These are phyloP conservation scores for Cryptococcus hybrid DNA, from an alignment of 1,284 basidiomycete species.

Conservation along the genomic window DNA sequence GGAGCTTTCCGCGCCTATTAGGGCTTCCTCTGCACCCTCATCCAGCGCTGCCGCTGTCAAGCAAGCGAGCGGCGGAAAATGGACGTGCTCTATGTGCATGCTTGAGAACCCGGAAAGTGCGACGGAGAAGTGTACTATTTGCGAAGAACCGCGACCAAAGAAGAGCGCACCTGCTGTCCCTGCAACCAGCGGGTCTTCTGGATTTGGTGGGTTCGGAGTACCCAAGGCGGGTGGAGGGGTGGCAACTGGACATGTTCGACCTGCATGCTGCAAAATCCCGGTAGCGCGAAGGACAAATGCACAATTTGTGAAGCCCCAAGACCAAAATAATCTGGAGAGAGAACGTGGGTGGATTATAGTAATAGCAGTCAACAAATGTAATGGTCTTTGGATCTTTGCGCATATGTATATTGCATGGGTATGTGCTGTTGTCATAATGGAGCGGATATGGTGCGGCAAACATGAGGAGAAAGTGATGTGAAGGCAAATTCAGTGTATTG, in stretches of 20 bases:
- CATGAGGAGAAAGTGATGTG: too few relatives aligned
- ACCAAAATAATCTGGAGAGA: constrained; percentile 10
- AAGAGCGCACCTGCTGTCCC: constrained; percentile 53
- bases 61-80: constrained; percentile 23
- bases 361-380: too few relatives aligned
- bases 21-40: neutral
- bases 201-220: constrained; percentile 1
- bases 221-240: neutral
- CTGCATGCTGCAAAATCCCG: constrained; percentile 56
- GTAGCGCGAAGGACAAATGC: constrained; percentile 55
- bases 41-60: neutral
- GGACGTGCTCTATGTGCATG: constrained; percentile 56
- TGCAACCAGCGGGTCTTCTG: constrained; percentile 11
- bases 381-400: too few relatives aligned
- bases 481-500: too few relatives aligned
- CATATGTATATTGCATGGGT: too few relatives aligned
- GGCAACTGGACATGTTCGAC: constrained; percentile 53
- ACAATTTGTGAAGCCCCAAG: constrained; percentile 56
- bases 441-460: too few relatives aligned
- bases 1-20: constrained; percentile 2
- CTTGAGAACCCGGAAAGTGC: constrained; percentile 54
- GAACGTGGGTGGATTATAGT: too few relatives aligned
- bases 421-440: too few relatives aligned
- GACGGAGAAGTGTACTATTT: constrained; percentile 54
- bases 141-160: constrained; percentile 55